These are phyloP conservation scores for Ceratobasidium theobromae DNA, from an alignment of 1,284 basidiomycete species.

Conservation along the genomic window DNA sequence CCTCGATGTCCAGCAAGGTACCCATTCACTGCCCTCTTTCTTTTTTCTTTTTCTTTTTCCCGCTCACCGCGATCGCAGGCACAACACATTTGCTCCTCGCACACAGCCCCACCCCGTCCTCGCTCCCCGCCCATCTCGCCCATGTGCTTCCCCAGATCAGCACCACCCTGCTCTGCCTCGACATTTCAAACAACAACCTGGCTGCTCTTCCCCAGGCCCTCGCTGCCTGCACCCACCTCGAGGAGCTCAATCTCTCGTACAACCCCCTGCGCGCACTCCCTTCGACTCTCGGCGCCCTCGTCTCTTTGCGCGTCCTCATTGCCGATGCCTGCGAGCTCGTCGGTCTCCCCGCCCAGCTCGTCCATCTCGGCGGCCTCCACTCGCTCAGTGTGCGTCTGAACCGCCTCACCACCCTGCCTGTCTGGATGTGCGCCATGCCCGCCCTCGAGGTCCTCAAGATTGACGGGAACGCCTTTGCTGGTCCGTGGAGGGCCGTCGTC, in stretches of 20 bases:
- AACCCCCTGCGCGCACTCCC: conserved; percentile 87
- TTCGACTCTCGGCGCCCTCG: conserved; percentile 74
- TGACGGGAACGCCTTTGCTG: conserved; percentile 91
- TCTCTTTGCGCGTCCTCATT: conserved; percentile 80
- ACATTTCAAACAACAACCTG: conserved; percentile 86
- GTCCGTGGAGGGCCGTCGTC: conserved; percentile 86
- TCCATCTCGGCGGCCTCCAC: conserved; percentile 71
- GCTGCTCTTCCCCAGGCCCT: conserved; percentile 78
- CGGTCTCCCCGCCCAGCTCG: conserved; percentile 69
- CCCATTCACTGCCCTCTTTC: conserved; percentile 39
- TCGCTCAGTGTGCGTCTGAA: conserved; percentile 88
- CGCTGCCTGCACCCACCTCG: conserved; percentile 73
- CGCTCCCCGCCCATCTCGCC: conserved; percentile 72
- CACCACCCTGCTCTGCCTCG: conserved; percentile 79
- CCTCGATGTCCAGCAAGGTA: conserved; percentile 68
- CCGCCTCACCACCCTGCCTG: conserved; percentile 83
- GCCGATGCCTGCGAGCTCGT: conserved; percentile 84
- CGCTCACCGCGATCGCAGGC: conserved; percentile 50
- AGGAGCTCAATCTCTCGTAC: conserved; percentile 91
- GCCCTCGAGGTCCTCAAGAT: conserved; percentile 84
- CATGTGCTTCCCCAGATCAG: conserved; percentile 67
- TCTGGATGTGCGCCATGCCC: conserved; percentile 86
- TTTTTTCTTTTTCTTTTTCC: conserved; percentile 19
- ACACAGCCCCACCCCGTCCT: conserved; percentile 71
- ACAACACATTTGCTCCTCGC: conserved; percentile 88